Evolutionary conservation across 345 rosid genomes (phyloP).

Genomic region (Linum lewisii): DNA sequence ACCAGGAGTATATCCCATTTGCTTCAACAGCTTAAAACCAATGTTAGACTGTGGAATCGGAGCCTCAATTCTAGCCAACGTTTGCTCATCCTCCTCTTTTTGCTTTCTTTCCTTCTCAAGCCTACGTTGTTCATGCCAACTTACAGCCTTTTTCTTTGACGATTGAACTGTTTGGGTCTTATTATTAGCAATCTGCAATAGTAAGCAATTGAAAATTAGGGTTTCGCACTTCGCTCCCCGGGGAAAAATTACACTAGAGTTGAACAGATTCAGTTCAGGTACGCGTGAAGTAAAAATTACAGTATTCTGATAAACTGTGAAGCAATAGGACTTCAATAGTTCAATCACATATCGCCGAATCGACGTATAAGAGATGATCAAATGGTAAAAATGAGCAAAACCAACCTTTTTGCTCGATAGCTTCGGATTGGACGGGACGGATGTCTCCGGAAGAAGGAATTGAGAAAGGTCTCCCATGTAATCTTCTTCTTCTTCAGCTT

Average conservation of each 20-base stretch:
- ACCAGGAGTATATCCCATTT: slow-evolving; percentile 96
- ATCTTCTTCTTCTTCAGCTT: slow-evolving; percentile 42
- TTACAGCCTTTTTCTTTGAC: slow-evolving; percentile 48
- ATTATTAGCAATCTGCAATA: slow-evolving; percentile 29
- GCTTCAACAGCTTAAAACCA: slow-evolving; percentile 81
- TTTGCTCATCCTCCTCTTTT: slow-evolving; percentile 67
- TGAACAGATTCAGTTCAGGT: not conserved
- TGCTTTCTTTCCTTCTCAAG: slow-evolving; percentile 69
- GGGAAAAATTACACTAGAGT: not conserved
- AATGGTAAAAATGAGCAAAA: no score
- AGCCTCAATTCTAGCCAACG: slow-evolving; percentile 34
- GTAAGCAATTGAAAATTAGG: no score
- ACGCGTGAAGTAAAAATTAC: not conserved
- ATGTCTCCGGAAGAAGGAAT: slow-evolving; percentile 48
- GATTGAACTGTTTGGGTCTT: slow-evolving; percentile 27
- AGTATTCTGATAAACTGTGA: not conserved
- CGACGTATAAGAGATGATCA: no score
- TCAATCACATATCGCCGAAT: no score
- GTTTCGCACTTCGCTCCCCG: not conserved
- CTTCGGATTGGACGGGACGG: slow-evolving; percentile 23
- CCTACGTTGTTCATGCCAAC: slow-evolving; percentile 66
- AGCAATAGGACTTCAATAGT: not conserved
- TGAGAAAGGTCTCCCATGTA: slow-evolving; percentile 89
- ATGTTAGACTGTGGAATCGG: slow-evolving; percentile 78
- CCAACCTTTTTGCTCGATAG: slow-evolving; percentile 35